Evolutionary conservation across 345 rosid genomes (phyloP).

Genomic region (Bruguiera sexangula): DNA sequence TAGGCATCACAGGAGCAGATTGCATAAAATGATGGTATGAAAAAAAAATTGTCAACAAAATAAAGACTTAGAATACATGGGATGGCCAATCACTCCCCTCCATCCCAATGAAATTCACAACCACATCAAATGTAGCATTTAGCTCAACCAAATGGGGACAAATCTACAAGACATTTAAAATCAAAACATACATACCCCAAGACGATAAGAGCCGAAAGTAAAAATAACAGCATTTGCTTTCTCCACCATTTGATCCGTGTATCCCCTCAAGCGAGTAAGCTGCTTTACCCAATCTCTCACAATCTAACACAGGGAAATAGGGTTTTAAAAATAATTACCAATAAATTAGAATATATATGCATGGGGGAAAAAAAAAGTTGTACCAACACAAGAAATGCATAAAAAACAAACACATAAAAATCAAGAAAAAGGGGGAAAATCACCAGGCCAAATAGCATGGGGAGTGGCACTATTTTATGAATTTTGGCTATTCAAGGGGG

Average conservation of each 20-base stretch:
- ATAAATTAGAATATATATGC: neutral
- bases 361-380: neutral
- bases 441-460: too few species aligned
- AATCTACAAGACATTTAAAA: slow-evolving; percentile 2
- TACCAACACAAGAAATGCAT: neutral
- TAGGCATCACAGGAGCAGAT: neutral
- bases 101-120: neutral
- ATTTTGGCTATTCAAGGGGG: too few species aligned
- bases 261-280: slow-evolving; percentile 64
- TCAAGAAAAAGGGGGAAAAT: too few species aligned
- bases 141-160: neutral
- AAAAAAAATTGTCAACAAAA: neutral
- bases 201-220: slow-evolving; percentile 91
- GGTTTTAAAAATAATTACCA: neutral
- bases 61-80: neutral
- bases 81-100: neutral
- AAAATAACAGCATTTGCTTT: slow-evolving; percentile 87
- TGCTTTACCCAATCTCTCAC: slow-evolving; percentile 85
- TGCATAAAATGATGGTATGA: neutral
- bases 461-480: too few species aligned
- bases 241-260: slow-evolving; percentile 86
- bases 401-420: too few species aligned
- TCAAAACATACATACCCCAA: slow-evolving; percentile 60
- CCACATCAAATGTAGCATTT: neutral
- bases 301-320: slow-evolving; percentile 36